Base-by-base conservation (phyloP, 495 filamentous ascomycete genomes). In the Talaromyces wortmannii region DNA sequence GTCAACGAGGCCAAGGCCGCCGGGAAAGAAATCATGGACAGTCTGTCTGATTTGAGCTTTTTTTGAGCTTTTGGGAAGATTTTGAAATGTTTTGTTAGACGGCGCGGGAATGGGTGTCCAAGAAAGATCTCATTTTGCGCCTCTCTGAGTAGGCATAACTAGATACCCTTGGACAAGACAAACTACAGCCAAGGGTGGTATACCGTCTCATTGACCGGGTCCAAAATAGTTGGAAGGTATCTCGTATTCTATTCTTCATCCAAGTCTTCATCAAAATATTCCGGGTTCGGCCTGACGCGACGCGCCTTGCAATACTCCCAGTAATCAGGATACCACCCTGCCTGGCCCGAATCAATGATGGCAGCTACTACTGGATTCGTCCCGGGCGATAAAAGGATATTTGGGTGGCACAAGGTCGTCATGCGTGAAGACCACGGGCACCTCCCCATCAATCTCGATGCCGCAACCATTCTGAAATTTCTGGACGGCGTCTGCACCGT, bases 251-350 rank as follows among this genome's bases (percentile, higher is more conserved):
- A 67, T 57, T 67, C 61, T 51, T 64, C 59, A 11, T 59, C 18
- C 10, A 63, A 0, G 16, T 18, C 53, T 0, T 57, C 59, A 48
- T 57, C 51, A 50, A 63, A 63, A 48, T 56, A 57, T 48, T 61
- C 53, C 29, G 60, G 54, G 57, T 58, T 51, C 43, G 42, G 12
- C 32, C 52, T 61, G 17, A 63, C 48, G 0, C 57, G 55, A 18
- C 55, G 55, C 52, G 66, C 65, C 59, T 73, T 74, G 56, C 68
- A 74, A 60, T 74, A 72, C 61, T 77, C 70, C 73, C 72, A 77
- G 58, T 75, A 73, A 18, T 67, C 67, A 17, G 69, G 72, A 63
- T 74, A 74, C 73, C 72, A 76, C 18, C 73, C 71, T 16, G 65
- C 52, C 58, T 74, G 70, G 44, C 53, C 65, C 71, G 69, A 76